Conservation (phyloP, 192 early-diverging fungal genomes). For the Umbelopsis isabellina region DNA sequence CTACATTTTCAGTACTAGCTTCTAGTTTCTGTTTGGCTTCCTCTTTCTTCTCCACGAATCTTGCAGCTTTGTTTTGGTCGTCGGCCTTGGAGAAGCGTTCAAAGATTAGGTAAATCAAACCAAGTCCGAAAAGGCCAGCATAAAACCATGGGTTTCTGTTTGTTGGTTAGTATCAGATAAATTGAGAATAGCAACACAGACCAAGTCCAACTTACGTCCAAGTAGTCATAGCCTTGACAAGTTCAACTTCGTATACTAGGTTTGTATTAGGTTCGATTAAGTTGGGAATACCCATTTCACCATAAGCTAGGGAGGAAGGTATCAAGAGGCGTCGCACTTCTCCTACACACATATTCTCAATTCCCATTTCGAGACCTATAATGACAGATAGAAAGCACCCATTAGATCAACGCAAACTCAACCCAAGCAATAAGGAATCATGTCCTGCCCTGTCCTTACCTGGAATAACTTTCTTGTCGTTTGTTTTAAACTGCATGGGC, state of each 20-base stretch:
- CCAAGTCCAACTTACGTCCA: constrained; percentile 20
- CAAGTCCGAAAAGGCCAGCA: constrained; percentile 13
- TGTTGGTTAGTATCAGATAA: not conserved
- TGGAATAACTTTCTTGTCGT: constrained; percentile 6
- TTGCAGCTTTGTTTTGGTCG: constrained; percentile 19
- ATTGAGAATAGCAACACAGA: not conserved
- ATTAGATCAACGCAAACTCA: not conserved
- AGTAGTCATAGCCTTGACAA: not conserved
- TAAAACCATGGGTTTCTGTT: constrained; percentile 34
- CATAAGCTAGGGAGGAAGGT: constrained; percentile 31
- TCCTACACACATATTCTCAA: constrained; percentile 32
- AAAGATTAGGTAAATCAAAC: constrained; percentile 2
- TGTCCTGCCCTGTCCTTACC: not conserved
- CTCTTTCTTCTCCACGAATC: constrained; percentile 26
- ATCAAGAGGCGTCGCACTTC: constrained; percentile 35
- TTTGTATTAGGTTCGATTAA: constrained; percentile 19
- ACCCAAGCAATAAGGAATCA: not conserved
- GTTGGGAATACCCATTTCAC: constrained; percentile 25
- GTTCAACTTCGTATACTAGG: constrained; percentile 29
- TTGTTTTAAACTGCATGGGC: constrained; percentile 10
- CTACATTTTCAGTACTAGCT: not conserved
- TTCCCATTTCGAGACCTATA: constrained; percentile 30
- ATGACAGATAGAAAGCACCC: not conserved
- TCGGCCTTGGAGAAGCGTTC: constrained; percentile 1
- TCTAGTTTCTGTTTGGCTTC: constrained; percentile 20